Percentiles rank a stretch among this genome's conserved stretches.
Evolutionary conservation across 2,329 filamentous ascomycete genomes (phyloP).

Genomic region (Nothophoma quercina): DNA sequence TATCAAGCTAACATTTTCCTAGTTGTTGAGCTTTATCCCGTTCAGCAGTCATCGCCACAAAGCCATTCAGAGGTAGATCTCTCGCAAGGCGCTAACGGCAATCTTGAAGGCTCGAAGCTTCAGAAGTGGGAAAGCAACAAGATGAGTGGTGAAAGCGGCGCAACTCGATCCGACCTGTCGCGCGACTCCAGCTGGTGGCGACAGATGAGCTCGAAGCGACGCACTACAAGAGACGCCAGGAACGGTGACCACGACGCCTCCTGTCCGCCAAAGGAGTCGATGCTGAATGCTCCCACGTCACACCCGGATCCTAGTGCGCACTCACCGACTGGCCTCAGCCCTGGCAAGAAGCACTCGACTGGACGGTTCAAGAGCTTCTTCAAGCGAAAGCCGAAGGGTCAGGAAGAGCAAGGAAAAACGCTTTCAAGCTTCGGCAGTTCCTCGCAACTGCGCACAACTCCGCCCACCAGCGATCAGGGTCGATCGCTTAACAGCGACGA

Average conservation of each 20-base stretch:
- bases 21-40: constrained; percentile 43
- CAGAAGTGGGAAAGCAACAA: constrained; percentile 45
- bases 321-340: constrained; percentile 33
- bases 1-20: constrained; percentile 4
- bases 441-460: constrained; percentile 43
- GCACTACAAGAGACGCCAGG: constrained; percentile 35
- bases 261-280: constrained; percentile 35
- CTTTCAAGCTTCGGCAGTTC: constrained; percentile 47
- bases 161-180: constrained; percentile 39
- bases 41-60: constrained; percentile 40
- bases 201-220: constrained; percentile 42
- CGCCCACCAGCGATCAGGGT: constrained; percentile 45
- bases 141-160: constrained; percentile 39
- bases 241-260: constrained; percentile 39
- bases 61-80: constrained; percentile 47
- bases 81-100: constrained; percentile 41
- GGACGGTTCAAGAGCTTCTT: constrained; percentile 49
- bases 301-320: constrained; percentile 15
- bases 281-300: constrained; percentile 32
- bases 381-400: constrained; percentile 42
- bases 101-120: constrained; percentile 41
- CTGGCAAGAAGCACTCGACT: constrained; percentile 37
- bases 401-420: constrained; percentile 43
- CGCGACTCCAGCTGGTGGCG: constrained; percentile 48
- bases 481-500: constrained; percentile 46